Percentiles rank a stretch among this genome's conserved stretches.
Conservation (phyloP, 2,329 filamentous ascomycete species). For the Colletotrichum navitas region DNA sequence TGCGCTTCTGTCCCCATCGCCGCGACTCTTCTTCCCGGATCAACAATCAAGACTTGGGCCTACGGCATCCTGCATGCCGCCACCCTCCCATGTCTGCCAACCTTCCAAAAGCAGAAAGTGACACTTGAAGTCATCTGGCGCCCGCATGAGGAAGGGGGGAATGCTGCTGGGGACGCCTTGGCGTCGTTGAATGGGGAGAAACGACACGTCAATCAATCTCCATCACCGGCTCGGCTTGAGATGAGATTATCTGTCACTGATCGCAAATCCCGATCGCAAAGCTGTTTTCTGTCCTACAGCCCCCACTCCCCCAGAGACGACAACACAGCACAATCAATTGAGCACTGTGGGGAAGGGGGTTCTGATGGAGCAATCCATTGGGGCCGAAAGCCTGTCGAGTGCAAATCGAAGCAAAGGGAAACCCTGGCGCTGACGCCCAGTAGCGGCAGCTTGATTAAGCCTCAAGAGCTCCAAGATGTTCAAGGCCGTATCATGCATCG, state of each 20-base stretch:
- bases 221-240: not conserved
- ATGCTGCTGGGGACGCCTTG: not conserved
- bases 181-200: not conserved
- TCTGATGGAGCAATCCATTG: not conserved
- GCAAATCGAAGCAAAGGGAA: not conserved
- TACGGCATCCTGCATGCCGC: not conserved
- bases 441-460: not conserved
- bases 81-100: not conserved
- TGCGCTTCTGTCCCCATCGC: not conserved
- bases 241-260: not conserved
- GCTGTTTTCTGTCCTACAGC: not conserved
- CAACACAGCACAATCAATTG: not conserved
- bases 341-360: not conserved
- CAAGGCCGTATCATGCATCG: not conserved
- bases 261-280: not conserved
- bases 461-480: not conserved
- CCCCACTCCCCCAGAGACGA: not conserved
- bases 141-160: not conserved
- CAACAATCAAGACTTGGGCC: not conserved
- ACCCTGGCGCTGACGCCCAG: not conserved
- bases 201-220: not conserved
- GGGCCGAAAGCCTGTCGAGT: not conserved
- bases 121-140: constrained; percentile 5
- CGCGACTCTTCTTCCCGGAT: not conserved
- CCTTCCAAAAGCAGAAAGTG: constrained; percentile 29